A percentile compares a stretch with the other conserved stretches of the same genome.
Conservation (phyloP, 179 eudicot species). For the Gypsophila paniculata region DNA sequence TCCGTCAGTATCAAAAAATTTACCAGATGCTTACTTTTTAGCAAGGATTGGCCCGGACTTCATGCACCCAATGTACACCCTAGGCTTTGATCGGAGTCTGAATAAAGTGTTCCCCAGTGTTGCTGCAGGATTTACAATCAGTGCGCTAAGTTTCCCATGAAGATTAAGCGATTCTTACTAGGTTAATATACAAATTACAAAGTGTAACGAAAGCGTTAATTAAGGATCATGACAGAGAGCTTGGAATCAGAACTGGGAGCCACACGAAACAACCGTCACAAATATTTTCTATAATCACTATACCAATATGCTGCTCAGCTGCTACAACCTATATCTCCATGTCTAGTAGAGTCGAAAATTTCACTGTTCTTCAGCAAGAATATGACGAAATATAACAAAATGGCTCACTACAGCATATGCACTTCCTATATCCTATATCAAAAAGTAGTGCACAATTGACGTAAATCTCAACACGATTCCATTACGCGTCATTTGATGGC, state of each 20-base stretch:
- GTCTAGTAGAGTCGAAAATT: background rate
- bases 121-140: slow-evolving; percentile 44
- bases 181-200: no score
- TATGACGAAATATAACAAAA: background rate
- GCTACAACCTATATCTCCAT: background rate
- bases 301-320: background rate
- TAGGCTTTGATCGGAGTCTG: slow-evolving; percentile 53
- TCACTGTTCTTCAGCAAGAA: background rate
- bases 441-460: background rate
- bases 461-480: background rate
- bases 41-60: slow-evolving; percentile 84
- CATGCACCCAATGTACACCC: slow-evolving; percentile 81
- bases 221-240: background rate
- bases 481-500: background rate
- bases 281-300: no score
- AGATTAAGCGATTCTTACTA: background rate
- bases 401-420: background rate
- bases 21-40: slow-evolving; percentile 49
- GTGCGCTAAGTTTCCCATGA: background rate
- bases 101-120: slow-evolving; percentile 72
- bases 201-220: no score
- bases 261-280: background rate
- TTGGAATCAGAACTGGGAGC: background rate
- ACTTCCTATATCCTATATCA: background rate
- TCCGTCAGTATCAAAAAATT: background rate